Evolutionary conservation across 2,329 filamentous ascomycete genomes (phyloP).

Genomic region (Grosmannia serpens): DNA sequence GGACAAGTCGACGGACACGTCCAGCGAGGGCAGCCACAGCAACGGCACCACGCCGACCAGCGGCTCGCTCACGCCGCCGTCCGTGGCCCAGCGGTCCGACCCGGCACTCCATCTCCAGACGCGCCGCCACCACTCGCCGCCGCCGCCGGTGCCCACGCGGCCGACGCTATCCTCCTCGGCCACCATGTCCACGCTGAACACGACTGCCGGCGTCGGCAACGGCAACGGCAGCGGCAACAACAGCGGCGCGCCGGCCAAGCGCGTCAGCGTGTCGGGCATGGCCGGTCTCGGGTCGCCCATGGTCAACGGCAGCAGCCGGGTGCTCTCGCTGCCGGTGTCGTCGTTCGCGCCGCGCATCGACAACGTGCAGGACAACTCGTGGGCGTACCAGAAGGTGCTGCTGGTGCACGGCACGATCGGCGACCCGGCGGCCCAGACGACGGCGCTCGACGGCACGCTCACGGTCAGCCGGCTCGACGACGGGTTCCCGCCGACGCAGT

Average conservation of each 20-base stretch:
- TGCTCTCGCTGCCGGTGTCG: slow-evolving; percentile 50
- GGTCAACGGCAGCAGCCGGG: slow-evolving; percentile 40
- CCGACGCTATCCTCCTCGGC: slow-evolving; percentile 21
- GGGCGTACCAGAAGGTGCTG: slow-evolving; percentile 87
- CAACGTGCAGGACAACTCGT: slow-evolving; percentile 71
- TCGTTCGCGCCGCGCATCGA: slow-evolving; percentile 70
- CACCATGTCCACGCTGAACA: slow-evolving; percentile 17
- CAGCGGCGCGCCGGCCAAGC: slow-evolving; percentile 32
- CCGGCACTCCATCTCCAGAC: slow-evolving; percentile 53
- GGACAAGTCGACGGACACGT: slow-evolving; percentile 46
- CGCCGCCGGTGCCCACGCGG: slow-evolving; percentile 19
- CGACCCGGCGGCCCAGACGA: slow-evolving; percentile 51
- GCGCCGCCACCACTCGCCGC: slow-evolving; percentile 27
- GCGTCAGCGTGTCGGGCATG: slow-evolving; percentile 55
- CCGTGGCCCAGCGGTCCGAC: slow-evolving; percentile 55
- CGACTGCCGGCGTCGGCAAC: not conserved
- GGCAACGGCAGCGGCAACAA: not conserved
- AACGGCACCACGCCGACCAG: slow-evolving; percentile 51
- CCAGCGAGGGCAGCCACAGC: slow-evolving; percentile 48
- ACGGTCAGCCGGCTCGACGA: slow-evolving; percentile 76
- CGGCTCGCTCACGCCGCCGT: slow-evolving; percentile 64
- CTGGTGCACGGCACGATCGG: slow-evolving; percentile 73
- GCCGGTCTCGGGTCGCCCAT: slow-evolving; percentile 46
- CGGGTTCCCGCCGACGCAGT: slow-evolving; percentile 67
- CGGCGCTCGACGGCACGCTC: slow-evolving; percentile 67